These are phyloP conservation scores for Aschersonia sp. DNA, from an alignment of 2,329 filamentous ascomycete species.

Conservation along the genomic window DNA sequence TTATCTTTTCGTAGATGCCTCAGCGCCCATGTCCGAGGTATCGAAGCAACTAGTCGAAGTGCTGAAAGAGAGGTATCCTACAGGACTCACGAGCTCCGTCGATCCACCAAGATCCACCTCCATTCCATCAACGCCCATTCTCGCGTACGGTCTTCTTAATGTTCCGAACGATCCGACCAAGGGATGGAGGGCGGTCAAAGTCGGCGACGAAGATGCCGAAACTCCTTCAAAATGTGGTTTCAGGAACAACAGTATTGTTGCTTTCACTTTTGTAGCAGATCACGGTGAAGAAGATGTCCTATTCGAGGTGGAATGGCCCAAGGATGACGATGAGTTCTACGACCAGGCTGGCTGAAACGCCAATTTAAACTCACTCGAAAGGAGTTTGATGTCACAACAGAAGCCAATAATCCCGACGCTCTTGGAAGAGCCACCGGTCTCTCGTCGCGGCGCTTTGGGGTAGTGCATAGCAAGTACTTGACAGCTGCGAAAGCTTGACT, in stretches of 20 bases:
- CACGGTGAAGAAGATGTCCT: constrained; percentile 22
- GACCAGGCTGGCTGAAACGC: constrained; percentile 4
- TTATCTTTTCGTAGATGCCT: constrained; percentile 48
- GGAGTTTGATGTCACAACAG: background rate
- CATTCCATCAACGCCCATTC: constrained; percentile 24
- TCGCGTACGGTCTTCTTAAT: constrained; percentile 32
- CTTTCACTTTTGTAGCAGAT: constrained; percentile 31
- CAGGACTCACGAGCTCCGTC: constrained; percentile 29
- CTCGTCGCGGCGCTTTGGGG: no score
- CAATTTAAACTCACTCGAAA: background rate
- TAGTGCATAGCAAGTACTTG: no score
- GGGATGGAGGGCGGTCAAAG: constrained; percentile 35
- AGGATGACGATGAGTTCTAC: constrained; percentile 24
- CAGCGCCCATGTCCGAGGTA: constrained; percentile 40
- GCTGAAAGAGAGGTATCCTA: constrained; percentile 41
- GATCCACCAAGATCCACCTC: constrained; percentile 17
- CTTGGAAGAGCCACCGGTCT: no score
- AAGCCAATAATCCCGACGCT: no score
- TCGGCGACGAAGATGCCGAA: constrained; percentile 17
- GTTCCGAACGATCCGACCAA: constrained; percentile 26
- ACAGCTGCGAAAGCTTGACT: no score
- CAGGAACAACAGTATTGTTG: constrained; percentile 31
- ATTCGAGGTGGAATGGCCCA: constrained; percentile 32
- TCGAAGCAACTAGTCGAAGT: constrained; percentile 43
- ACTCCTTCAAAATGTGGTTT: constrained; percentile 27